These are phyloP conservation scores for Thalassiosira profunda DNA, from an alignment of 108 stramenopile genomes.

Conservation along the genomic window DNA sequence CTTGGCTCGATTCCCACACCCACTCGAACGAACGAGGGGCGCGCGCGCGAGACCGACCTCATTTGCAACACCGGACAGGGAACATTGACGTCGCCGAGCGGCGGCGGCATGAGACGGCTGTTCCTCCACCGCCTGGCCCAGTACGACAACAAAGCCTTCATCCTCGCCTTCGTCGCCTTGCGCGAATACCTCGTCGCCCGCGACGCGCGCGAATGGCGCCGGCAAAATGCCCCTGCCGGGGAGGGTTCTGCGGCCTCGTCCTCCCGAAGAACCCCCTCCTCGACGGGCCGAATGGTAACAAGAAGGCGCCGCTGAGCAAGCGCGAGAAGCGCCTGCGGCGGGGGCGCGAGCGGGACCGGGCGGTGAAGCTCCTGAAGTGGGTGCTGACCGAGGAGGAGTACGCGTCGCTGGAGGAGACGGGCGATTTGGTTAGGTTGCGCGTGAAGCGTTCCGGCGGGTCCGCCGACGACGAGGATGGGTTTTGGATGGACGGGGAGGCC, in stretches of 20 bases:
- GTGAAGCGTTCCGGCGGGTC: too few relatives aligned
- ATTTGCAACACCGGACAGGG: too few relatives aligned
- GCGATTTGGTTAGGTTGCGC: constrained; percentile 43
- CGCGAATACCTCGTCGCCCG: background rate
- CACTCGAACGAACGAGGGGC: too few relatives aligned
- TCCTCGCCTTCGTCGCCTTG: background rate
- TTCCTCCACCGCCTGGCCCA: too few relatives aligned
- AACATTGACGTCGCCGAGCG: too few relatives aligned
- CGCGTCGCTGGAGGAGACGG: constrained; percentile 24
- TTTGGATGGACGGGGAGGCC: constrained; percentile 23
- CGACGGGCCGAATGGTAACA: background rate
- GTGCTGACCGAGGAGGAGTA: constrained; percentile 43
- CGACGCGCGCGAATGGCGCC: too few relatives aligned
- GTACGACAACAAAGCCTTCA: background rate
- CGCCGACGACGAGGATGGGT: background rate
- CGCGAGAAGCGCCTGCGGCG: constrained; percentile 34
- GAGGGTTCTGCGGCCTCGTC: constrained; percentile 33
- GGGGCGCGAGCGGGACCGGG: constrained; percentile 36
- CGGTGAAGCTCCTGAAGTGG: constrained; percentile 31
- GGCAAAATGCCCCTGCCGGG: constrained; percentile 26
- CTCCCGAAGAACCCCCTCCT: constrained; percentile 10
- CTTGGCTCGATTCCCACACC: too few relatives aligned
- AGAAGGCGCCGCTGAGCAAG: constrained; percentile 28
- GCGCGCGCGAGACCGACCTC: too few relatives aligned
- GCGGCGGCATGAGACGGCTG: too few relatives aligned